Evolutionary conservation across 202 grass and related monocot species (phyloP), one percentile per base, ranked within the genome.

Genomic region (Digitaria exilis): DNA sequence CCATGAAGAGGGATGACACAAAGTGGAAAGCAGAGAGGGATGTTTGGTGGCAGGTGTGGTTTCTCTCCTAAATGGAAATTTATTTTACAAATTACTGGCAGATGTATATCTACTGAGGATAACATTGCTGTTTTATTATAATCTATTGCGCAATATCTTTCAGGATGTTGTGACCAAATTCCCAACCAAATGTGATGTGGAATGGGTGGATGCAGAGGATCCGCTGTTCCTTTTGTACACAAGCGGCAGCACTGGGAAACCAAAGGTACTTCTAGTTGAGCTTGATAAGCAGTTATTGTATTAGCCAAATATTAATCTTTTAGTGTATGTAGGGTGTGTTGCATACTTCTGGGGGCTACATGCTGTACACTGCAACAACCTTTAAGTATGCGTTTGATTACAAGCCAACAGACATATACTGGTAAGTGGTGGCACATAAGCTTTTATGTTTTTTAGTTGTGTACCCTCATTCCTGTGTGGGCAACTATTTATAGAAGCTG

Each of bases 131-230:
- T 25, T 42, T 81, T 58, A 65, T 7, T 32, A 68, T 74, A 26
- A 67, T 78, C 31, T 61, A 21, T 68, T 74, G 59, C 16, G n/a
- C 60, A 32, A 72, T 54, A 72, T 67, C 19, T 78, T 78, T 79
- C 68, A 88, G 94, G 96, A 98, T 87, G 85, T 88, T 59, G 93
- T 96, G 71, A 86, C 91, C 14, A 91, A 86, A 72, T 96, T 98
- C 76, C 79, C 88, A 75, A 86, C 75, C 54, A 96, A 93, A 46
- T 98, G 96, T 71, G 85, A 90, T 72, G 87, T 98, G 34, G 91
- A 98, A 88, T 98, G 96, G 96, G 89, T 98, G 63, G 96, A 98
- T 92, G 96, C 96, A 83, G 93, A 98, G 81, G 96, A 98, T 88
- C 87, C 96, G 52, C 80, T 98, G 56, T 98, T 98, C 89, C 96